Conservation (phyloP, 352 stramenopile genomes). For the Phytophthora boehmeriae region DNA sequence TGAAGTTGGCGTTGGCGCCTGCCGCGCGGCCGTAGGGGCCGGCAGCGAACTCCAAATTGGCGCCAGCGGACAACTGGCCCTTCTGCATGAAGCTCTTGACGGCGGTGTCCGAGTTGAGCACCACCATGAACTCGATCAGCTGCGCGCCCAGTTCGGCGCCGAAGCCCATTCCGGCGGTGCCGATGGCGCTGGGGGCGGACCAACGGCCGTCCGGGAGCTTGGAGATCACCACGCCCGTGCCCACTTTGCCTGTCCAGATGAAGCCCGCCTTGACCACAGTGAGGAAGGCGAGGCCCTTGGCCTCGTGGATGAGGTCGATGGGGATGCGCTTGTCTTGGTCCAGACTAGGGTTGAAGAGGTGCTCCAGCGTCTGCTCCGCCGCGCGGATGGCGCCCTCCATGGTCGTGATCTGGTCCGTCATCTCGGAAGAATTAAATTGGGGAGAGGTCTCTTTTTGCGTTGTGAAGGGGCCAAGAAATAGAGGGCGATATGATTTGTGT, state of each 20-base stretch:
- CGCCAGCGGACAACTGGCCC: conserved; percentile 79
- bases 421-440: conserved; percentile 3
- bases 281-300: conserved; percentile 92
- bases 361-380: conserved; percentile 90
- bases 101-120: conserved; percentile 94
- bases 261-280: conserved; percentile 93
- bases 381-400: conserved; percentile 92
- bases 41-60: conserved; percentile 83
- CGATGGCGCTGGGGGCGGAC: conserved; percentile 95
- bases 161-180: conserved; percentile 89
- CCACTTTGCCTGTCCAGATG: conserved; percentile 85
- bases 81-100: conserved; percentile 92
- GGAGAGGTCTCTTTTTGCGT: background rate
- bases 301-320: conserved; percentile 88
- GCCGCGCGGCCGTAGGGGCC: conserved; percentile 82
- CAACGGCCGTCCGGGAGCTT: conserved; percentile 94
- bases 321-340: conserved; percentile 90
- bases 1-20: conserved; percentile 80
- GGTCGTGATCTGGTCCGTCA: conserved; percentile 86
- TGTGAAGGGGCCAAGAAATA: conserved; percentile 4
- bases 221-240: conserved; percentile 93
- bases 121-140: conserved; percentile 89
- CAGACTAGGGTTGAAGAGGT: conserved; percentile 89
- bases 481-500: background rate
- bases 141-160: conserved; percentile 79